These are phyloP conservation scores for Kregervanrija fluxuum DNA, from an alignment of 805 yeast species.

Conservation along the genomic window DNA sequence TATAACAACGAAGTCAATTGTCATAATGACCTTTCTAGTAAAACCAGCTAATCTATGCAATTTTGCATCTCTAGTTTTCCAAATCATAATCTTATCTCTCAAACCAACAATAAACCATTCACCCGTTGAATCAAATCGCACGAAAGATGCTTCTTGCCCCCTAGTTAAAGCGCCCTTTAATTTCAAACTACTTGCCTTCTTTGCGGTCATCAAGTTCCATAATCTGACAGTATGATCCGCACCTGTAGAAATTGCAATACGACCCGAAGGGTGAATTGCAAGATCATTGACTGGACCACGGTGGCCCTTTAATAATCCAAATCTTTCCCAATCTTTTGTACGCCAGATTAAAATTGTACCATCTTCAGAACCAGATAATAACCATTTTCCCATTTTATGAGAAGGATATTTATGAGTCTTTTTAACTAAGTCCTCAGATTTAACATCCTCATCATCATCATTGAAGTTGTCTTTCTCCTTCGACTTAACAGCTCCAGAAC, in stretches of 20 bases:
- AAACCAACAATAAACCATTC: conserved; percentile 70
- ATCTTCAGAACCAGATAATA: conserved; percentile 84
- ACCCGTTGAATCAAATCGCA: conserved; percentile 46
- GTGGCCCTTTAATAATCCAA: conserved; percentile 87
- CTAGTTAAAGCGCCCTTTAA: conserved; percentile 60
- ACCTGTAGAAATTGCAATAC: conserved; percentile 85
- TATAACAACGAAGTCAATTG: conserved; percentile 44
- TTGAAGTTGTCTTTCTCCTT: neutral
- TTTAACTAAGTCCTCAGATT: conserved; percentile 2
- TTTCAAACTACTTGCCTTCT: conserved; percentile 81
- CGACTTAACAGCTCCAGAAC: neutral
- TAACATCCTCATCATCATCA: conserved; percentile 8
- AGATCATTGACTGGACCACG: conserved; percentile 75
- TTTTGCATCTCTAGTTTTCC: conserved; percentile 55
- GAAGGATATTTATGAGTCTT: conserved; percentile 7
- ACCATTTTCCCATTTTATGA: conserved; percentile 71
- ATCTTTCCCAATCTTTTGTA: conserved; percentile 92
- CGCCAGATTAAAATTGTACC: conserved; percentile 90
- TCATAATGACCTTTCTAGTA: conserved; percentile 51
- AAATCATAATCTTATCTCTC: conserved; percentile 55
- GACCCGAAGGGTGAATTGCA: conserved; percentile 84
- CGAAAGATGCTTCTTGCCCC: conserved; percentile 37
- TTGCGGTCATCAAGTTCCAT: conserved; percentile 96
- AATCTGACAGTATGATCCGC: conserved; percentile 76
- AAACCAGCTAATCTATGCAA: conserved; percentile 46